phyloP scores from a whole-genome alignment of 2,329 filamentous ascomycete genomes.

The Fusarium aywerte region DNA sequence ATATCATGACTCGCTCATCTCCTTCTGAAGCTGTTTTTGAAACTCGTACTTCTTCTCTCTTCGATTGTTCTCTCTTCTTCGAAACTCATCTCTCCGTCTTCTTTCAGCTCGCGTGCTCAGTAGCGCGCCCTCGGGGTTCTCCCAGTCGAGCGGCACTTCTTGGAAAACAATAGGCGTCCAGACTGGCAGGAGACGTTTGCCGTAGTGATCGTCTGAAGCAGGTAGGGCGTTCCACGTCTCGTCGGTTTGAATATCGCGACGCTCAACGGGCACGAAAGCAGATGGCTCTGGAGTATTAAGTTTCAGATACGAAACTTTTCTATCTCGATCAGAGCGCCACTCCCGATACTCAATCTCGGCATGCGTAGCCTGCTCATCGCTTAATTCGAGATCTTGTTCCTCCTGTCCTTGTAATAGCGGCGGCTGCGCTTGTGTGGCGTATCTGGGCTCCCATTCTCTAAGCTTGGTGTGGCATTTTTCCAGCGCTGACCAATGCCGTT shows the following conservation, averaged over 20 bases:
- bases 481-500: conserved; percentile 26
- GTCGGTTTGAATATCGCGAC: conserved; percentile 18
- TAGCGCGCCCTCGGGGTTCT: background rate
- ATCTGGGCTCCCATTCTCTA: conserved; percentile 26
- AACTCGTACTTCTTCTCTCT: conserved; percentile 24
- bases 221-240: conserved; percentile 18
- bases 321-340: conserved; percentile 17
- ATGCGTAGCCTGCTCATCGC: conserved; percentile 9
- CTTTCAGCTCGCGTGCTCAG: background rate
- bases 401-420: background rate
- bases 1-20: conserved; percentile 5
- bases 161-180: conserved; percentile 23
- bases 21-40: conserved; percentile 6
- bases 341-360: conserved; percentile 24
- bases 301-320: conserved; percentile 16
- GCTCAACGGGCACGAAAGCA: background rate
- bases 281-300: conserved; percentile 9
- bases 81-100: conserved; percentile 7
- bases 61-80: conserved; percentile 11
- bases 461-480: conserved; percentile 32
- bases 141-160: conserved; percentile 16
- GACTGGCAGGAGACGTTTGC: conserved; percentile 7
- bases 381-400: conserved; percentile 1
- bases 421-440: conserved; percentile 3
- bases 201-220: background rate